Conservation (phyloP, 768 basidiomycete genomes). For the Auricularia auricula-judae region DNA sequence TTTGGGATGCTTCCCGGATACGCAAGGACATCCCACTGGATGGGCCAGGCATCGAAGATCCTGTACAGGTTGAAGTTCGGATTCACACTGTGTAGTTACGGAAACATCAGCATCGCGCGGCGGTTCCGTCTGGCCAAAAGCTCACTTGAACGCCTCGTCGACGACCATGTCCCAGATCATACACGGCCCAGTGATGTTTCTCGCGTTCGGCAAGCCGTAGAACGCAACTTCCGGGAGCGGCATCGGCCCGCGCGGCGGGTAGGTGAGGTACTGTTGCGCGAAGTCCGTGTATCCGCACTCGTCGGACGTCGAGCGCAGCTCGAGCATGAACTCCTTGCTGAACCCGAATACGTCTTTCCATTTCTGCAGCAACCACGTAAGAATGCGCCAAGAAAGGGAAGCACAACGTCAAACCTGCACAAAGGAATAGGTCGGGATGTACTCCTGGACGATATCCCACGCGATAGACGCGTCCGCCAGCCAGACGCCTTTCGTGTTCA, state of each 20-base stretch:
- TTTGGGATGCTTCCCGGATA: constrained; percentile 30
- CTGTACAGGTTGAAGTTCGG: constrained; percentile 42
- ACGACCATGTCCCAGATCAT: background rate
- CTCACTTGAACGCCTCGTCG: background rate
- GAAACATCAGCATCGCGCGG: constrained; percentile 17
- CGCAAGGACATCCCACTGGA: constrained; percentile 16
- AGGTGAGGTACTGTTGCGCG: constrained; percentile 22
- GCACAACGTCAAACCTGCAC: constrained; percentile 7
- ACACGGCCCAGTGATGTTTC: background rate
- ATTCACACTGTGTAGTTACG: constrained; percentile 38
- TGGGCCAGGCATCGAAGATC: constrained; percentile 43
- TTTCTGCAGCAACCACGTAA: constrained; percentile 19
- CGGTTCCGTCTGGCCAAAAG: background rate
- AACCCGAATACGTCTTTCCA: constrained; percentile 36
- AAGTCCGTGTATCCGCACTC: constrained; percentile 25
- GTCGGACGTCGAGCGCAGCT: constrained; percentile 27
- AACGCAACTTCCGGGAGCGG: constrained; percentile 15
- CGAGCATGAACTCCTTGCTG: constrained; percentile 40
- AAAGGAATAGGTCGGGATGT: constrained; percentile 13
- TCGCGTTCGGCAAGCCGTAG: constrained; percentile 13
- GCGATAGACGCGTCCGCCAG: constrained; percentile 14
- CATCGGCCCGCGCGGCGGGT: constrained; percentile 23
- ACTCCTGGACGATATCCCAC: constrained; percentile 12
- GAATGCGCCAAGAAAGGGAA: background rate
- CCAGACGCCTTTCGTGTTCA: constrained; percentile 13